These are phyloP conservation scores for Entonaema liquescens DNA, from an alignment of 495 filamentous ascomycete species.

Conservation along the genomic window DNA sequence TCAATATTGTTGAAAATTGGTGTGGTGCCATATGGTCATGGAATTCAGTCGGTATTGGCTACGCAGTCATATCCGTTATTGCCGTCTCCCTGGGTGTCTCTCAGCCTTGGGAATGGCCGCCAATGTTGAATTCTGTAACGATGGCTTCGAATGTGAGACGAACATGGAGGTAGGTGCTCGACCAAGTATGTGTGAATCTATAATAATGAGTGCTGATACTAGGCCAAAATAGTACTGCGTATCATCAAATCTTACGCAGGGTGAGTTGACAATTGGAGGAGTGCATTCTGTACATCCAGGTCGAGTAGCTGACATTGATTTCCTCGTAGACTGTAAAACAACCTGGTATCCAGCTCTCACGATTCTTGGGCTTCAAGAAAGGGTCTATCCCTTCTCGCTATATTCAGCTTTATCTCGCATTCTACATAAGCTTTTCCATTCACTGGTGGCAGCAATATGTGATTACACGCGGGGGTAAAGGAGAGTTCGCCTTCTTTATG, in stretches of 20 bases:
- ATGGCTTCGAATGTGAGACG: neutral
- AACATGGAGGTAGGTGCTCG: neutral
- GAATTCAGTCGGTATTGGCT: neutral
- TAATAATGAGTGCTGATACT: neutral
- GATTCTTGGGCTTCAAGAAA: neutral
- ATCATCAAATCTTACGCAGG: neutral
- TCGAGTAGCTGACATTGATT: neutral
- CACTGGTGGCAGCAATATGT: neutral
- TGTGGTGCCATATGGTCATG: neutral
- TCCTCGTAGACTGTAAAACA: neutral
- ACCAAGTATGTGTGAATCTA: neutral
- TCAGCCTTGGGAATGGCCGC: neutral
- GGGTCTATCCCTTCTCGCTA: neutral
- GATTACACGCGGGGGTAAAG: neutral
- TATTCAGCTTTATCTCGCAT: neutral
- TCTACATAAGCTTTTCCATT: neutral
- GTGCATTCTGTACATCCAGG: too few relatives aligned
- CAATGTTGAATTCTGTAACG: neutral
- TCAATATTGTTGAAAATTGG: neutral
- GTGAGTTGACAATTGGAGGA: too few relatives aligned
- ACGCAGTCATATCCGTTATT: neutral
- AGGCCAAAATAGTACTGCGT: neutral
- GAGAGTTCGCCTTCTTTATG: neutral
- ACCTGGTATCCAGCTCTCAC: neutral
- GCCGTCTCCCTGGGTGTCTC: neutral